These are phyloP conservation scores for Metschnikowia matae DNA, from an alignment of 805 yeast genomes.

Conservation along the genomic window DNA sequence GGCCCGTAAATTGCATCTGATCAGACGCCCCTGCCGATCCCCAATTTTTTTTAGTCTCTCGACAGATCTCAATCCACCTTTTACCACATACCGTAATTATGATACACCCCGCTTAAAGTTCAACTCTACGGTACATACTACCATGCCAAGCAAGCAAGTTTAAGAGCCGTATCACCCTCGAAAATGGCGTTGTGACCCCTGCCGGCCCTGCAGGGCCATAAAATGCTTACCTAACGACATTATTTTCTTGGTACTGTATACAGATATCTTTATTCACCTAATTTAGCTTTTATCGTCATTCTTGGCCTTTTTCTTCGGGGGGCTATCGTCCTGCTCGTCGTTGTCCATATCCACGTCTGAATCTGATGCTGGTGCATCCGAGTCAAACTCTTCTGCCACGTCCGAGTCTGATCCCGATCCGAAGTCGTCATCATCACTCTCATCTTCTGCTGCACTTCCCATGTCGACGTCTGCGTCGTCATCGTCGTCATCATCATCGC, in stretches of 20 bases:
- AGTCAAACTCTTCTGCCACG: constrained; percentile 80
- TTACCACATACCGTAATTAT: neutral
- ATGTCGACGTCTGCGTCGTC: constrained; percentile 44
- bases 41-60: neutral
- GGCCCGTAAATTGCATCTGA: neutral
- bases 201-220: neutral
- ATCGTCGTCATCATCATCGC: constrained; percentile 50
- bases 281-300: constrained; percentile 6
- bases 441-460: constrained; percentile 78
- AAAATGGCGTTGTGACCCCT: neutral
- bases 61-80: neutral
- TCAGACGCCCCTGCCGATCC: neutral
- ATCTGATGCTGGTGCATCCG: constrained; percentile 47
- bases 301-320: constrained; percentile 32
- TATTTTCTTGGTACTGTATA: neutral
- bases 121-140: neutral
- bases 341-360: constrained; percentile 23
- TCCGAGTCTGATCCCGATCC: constrained; percentile 59
- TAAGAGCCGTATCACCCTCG: neutral
- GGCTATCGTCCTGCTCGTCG: constrained; percentile 22
- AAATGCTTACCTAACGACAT: neutral
- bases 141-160: neutral
- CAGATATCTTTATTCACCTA: neutral
- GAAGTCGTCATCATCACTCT: constrained; percentile 85
- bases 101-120: neutral